Percentiles rank a stretch among this genome's conserved stretches.
These are phyloP conservation scores for Smittium culicis DNA, from an alignment of 371 early-diverging fungal genomes.

Conservation along the genomic window DNA sequence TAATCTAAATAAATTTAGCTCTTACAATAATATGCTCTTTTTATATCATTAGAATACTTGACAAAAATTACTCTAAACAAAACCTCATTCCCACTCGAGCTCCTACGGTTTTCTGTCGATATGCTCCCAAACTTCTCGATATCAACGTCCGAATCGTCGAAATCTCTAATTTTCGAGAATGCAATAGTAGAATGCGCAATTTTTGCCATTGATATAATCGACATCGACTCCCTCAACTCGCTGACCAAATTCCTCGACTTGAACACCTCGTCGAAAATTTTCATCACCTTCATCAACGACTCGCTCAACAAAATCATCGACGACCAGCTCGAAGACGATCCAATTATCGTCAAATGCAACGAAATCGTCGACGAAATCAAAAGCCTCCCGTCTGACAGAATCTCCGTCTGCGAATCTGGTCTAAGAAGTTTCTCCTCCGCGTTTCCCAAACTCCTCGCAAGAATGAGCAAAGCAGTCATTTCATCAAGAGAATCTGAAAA, in stretches of 20 bases:
- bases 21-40: too few relatives aligned
- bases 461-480: not conserved
- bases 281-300: not conserved
- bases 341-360: not conserved
- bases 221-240: not conserved
- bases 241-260: not conserved
- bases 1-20: too few relatives aligned
- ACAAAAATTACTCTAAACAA: constrained; percentile 1
- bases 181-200: not conserved
- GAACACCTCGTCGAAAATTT: not conserved
- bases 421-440: not conserved
- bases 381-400: not conserved
- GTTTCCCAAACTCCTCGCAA: not conserved
- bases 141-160: not conserved
- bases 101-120: not conserved
- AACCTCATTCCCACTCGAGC: not conserved
- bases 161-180: not conserved
- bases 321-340: not conserved
- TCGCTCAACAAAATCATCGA: not conserved
- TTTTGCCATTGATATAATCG: not conserved
- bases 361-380: not conserved
- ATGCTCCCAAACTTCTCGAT: not conserved
- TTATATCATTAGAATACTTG: too few relatives aligned
- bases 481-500: not conserved
- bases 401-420: not conserved